These are phyloP conservation scores for Aurifilum marmelostoma DNA, from an alignment of 2,329 filamentous ascomycete species.

Conservation along the genomic window DNA sequence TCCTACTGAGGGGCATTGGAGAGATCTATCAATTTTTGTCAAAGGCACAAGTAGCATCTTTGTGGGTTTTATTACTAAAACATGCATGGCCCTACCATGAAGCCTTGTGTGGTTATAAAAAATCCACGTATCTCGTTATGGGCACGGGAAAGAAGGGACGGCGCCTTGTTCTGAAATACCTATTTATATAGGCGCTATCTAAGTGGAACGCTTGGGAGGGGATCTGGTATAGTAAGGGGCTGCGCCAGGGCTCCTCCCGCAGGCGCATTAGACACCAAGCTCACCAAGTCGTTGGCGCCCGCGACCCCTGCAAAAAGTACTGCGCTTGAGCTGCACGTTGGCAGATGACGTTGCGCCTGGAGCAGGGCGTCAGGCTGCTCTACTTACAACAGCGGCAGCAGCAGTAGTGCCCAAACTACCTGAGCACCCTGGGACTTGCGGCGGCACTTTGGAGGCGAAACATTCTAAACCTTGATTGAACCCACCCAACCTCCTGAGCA, in stretches of 20 bases:
- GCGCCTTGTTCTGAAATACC: neutral
- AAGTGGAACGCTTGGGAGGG: neutral
- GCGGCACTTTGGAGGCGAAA: slow-evolving; percentile 12
- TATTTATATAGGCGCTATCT: slow-evolving; percentile 23
- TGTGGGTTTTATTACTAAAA: neutral
- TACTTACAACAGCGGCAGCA: neutral
- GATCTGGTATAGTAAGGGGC: slow-evolving; percentile 3
- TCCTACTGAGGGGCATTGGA: too few relatives aligned
- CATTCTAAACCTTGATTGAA: slow-evolving; percentile 5
- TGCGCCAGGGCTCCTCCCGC: slow-evolving; percentile 1
- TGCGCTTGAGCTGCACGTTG: slow-evolving; percentile 9
- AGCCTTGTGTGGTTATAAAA: neutral
- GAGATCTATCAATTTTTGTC: neutral
- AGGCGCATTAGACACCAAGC: slow-evolving; percentile 2
- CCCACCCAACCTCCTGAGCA: slow-evolving; percentile 8
- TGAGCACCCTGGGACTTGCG: slow-evolving; percentile 2
- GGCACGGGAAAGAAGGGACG: neutral
- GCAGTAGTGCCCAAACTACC: neutral
- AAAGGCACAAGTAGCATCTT: neutral
- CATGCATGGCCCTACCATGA: neutral
- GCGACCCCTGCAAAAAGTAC: slow-evolving; percentile 8
- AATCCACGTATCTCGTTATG: neutral
- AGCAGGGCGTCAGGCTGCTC: neutral
- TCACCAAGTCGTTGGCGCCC: slow-evolving; percentile 6
- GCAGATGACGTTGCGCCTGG: slow-evolving; percentile 15